Evolutionary conservation across 2,329 filamentous ascomycete genomes (phyloP), one percentile per base, ranked within the genome.

Genomic region (Sporothrix pseudoabietina): DNA sequence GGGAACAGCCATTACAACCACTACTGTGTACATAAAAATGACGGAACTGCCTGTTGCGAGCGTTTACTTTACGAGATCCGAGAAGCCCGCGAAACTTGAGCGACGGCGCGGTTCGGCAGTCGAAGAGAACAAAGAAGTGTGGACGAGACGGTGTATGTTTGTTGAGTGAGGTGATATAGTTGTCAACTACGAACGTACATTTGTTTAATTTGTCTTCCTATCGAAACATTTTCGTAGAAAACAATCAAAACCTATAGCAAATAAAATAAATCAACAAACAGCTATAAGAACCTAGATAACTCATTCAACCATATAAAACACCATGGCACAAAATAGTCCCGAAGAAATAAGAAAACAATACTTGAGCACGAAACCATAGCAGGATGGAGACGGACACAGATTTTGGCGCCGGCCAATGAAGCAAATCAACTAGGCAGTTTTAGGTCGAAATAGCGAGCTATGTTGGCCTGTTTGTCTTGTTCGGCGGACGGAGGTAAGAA

Each of bases 11-110:
- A 26, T 5, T 5, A 55, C 3, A 22, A 12, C 9, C 10, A 12
- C 35, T 35, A 35, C 35, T 35, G 35, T 35, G 35, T 4, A 55
- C 30, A 35, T 12, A 35, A 59, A 35, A 35, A 61, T 7, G 57
- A 63, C 32, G 3, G 16, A 54, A 26, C 3, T 44, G 41, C 12
- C 41, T 19, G n/a, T 5, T 10, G 5, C 4, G 10, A 63, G 19
- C 59, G 59, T 44, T n/a, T 63, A 39, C 19, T 39, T 39, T 61
- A 39, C 59, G 10, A 63, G 35, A 14, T 63, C 59, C 35, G 35
- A 41, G 59, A 63, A 63, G 59, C 59, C 35, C 59, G 35, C 35
- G 59, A 39, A 30, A 63, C 59, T 5, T 44, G 35, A n/a, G 59
- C 59, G 57, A 61, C 57, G 16, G 32, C 57, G 30, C 16, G 57